These are phyloP conservation scores for Coleophoma cylindrospora DNA, from an alignment of 2,329 filamentous ascomycete species.

Conservation along the genomic window DNA sequence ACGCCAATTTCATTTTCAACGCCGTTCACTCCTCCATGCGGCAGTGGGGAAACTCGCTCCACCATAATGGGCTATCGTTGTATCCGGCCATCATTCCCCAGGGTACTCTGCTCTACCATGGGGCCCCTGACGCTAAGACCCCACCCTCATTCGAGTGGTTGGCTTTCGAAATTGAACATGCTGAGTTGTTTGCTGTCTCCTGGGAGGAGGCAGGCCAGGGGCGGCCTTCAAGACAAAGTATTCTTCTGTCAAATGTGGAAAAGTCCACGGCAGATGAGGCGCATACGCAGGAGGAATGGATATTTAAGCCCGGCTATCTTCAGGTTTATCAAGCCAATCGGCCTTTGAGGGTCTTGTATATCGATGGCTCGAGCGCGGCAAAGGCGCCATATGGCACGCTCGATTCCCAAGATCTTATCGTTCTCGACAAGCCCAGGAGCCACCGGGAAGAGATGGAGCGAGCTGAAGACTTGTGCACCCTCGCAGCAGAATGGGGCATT, in stretches of 20 bases:
- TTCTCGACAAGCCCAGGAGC: constrained; percentile 36
- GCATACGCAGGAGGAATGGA: too few relatives aligned
- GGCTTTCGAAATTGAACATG: constrained; percentile 71
- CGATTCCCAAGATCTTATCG: constrained; percentile 57
- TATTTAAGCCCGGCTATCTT: background rate
- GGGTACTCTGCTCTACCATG: constrained; percentile 64
- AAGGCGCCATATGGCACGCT: constrained; percentile 60
- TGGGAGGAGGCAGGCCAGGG: background rate
- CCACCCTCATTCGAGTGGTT: constrained; percentile 60
- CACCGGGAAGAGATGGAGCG: constrained; percentile 38
- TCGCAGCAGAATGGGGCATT: constrained; percentile 45
- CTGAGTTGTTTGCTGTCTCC: constrained; percentile 51
- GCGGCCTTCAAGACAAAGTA: too few relatives aligned
- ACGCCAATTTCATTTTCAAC: constrained; percentile 66
- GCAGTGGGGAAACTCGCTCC: constrained; percentile 66
- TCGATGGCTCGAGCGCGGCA: constrained; percentile 53
- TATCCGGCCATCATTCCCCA: constrained; percentile 60
- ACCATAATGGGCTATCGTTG: constrained; percentile 71
- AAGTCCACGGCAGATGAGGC: too few relatives aligned
- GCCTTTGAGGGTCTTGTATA: constrained; percentile 32
- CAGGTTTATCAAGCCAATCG: background rate
- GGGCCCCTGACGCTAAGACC: constrained; percentile 36
- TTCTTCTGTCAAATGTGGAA: background rate
- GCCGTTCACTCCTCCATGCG: constrained; percentile 66
- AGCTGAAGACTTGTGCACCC: constrained; percentile 47